Conservation (phyloP, 768 basidiomycete species). For the Hygrophorus russula region DNA sequence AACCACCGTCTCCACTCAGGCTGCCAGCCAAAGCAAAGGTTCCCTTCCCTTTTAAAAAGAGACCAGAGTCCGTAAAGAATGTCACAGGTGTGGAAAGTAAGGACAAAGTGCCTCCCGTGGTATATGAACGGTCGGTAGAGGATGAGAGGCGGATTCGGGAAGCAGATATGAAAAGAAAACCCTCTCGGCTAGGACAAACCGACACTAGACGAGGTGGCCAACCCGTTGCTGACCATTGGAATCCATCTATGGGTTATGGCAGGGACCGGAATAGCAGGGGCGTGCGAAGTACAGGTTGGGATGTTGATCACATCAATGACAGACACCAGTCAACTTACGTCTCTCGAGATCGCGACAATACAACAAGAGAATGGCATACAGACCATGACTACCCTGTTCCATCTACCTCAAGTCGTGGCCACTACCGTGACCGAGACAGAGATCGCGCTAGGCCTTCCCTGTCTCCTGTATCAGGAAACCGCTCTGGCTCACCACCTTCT, state of each 20-base stretch:
- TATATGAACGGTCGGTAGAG: constrained; percentile 31
- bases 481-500: constrained; percentile 29
- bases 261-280: constrained; percentile 5
- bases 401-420: constrained; percentile 7
- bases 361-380: constrained; percentile 11
- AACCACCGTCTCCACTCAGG: constrained; percentile 11
- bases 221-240: constrained; percentile 26
- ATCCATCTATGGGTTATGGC: constrained; percentile 16
- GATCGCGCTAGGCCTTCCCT: constrained; percentile 14
- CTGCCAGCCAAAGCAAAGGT: constrained; percentile 32
- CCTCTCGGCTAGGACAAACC: not conserved
- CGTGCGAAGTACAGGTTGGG: not conserved
- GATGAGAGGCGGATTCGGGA: constrained; percentile 33
- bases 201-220: constrained; percentile 6
- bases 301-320: not conserved
- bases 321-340: constrained; percentile 3
- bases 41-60: constrained; percentile 71
- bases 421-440: constrained; percentile 16
- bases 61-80: constrained; percentile 17
- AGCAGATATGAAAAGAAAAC: constrained; percentile 19
- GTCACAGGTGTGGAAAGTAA: constrained; percentile 8
- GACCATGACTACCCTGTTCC: constrained; percentile 13
- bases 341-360: constrained; percentile 7
- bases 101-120: constrained; percentile 11
- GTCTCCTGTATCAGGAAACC: constrained; percentile 18